Percentiles rank a stretch among this genome's conserved stretches.
Conservation (phyloP, 2,329 filamentous ascomycete genomes). For the Aureobasidium sp. region DNA sequence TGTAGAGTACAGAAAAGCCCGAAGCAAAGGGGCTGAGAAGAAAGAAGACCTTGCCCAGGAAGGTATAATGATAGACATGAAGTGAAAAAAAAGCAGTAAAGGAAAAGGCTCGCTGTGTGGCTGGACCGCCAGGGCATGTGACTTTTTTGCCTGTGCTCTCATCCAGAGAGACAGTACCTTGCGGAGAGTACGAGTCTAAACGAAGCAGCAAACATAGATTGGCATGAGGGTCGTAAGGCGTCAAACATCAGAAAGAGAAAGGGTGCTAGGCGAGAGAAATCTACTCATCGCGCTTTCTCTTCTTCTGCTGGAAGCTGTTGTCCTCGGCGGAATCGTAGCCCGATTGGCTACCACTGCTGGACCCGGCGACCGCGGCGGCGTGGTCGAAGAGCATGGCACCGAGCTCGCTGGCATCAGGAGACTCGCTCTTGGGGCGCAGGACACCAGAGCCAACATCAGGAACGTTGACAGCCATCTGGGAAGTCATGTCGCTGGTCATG, state of each 20-base stretch:
- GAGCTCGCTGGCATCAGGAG: slow-evolving; percentile 54
- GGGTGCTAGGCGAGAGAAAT: slow-evolving; percentile 6
- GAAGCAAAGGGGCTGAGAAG: not conserved
- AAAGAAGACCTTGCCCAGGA: slow-evolving; percentile 5
- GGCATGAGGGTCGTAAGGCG: slow-evolving; percentile 13
- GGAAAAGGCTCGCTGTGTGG: not conserved
- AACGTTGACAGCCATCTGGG: slow-evolving; percentile 25
- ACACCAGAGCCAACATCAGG: slow-evolving; percentile 27
- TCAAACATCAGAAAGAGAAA: slow-evolving; percentile 8
- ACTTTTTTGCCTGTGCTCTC: slow-evolving; percentile 4
- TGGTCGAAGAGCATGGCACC: slow-evolving; percentile 75
- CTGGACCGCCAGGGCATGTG: slow-evolving; percentile 1
- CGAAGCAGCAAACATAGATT: not conserved
- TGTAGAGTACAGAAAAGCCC: slow-evolving; percentile 10
- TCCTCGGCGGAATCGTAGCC: slow-evolving; percentile 17
- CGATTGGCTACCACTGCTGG: slow-evolving; percentile 41
- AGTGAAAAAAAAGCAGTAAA: slow-evolving; percentile 13
- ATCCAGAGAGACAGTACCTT: not conserved
- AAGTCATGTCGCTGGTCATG: slow-evolving; percentile 38
- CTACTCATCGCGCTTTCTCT: slow-evolving; percentile 39
- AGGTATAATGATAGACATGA: slow-evolving; percentile 15
- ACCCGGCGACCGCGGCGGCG: slow-evolving; percentile 63
- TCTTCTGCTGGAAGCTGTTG: slow-evolving; percentile 33
- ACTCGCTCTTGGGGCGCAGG: slow-evolving; percentile 29
- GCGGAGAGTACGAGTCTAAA: slow-evolving; percentile 4